phyloP scores from a whole-genome alignment of 768 basidiomycete genomes.

The Naematelia aurantialba region DNA sequence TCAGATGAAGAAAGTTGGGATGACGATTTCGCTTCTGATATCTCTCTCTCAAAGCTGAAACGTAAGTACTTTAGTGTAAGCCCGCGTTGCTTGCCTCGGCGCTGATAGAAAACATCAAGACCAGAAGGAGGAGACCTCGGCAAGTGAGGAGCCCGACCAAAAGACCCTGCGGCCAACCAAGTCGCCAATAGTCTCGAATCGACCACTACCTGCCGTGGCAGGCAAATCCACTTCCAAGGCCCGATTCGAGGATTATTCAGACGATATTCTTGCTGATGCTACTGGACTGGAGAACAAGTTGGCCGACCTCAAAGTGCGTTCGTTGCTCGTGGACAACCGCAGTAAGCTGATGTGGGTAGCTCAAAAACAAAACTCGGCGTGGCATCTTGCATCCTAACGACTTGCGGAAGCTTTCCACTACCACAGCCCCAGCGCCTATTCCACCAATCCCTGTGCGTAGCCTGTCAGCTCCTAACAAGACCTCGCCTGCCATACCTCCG shows the following conservation, averaged over 20 bases:
- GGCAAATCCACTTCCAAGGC: neutral
- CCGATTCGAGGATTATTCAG: constrained; percentile 81
- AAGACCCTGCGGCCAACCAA: constrained; percentile 42
- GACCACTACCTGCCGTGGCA: neutral
- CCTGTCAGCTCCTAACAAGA: constrained; percentile 3
- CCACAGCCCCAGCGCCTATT: neutral
- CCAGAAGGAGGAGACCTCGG: constrained; percentile 59
- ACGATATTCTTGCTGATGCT: constrained; percentile 75
- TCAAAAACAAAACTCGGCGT: constrained; percentile 25
- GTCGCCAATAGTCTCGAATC: constrained; percentile 18
- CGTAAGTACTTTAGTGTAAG: constrained; percentile 49
- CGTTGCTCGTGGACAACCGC: neutral
- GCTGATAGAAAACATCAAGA: constrained; percentile 16
- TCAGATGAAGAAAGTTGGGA: constrained; percentile 77
- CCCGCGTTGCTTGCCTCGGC: constrained; percentile 3
- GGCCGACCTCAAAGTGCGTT: constrained; percentile 70
- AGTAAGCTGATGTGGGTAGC: constrained; percentile 11
- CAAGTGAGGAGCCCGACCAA: constrained; percentile 42
- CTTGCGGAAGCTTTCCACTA: constrained; percentile 22
- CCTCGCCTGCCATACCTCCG: neutral
- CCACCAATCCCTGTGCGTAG: constrained; percentile 9
- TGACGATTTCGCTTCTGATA: constrained; percentile 92
- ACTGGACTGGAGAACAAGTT: constrained; percentile 69
- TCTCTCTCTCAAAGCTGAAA: constrained; percentile 79
- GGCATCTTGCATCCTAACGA: constrained; percentile 43